A percentile compares a stretch with the other conserved stretches of the same genome.
These are phyloP conservation scores for Citrullus colocynthis DNA, from an alignment of 306 rosid species.

Conservation along the genomic window DNA sequence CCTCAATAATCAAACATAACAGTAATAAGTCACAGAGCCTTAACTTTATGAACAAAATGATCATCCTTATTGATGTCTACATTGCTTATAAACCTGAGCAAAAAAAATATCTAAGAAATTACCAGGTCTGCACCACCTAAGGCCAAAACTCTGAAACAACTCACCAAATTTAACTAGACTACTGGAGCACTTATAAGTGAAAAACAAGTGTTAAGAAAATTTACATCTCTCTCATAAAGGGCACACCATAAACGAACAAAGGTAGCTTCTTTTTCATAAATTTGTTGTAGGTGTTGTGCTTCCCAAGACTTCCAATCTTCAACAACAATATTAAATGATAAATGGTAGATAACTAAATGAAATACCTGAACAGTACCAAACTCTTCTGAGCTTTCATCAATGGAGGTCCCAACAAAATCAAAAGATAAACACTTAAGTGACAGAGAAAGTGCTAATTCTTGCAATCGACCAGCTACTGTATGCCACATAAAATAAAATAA, in stretches of 20 bases:
- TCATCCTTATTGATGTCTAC: not conserved
- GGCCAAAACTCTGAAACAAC: constrained; percentile 1
- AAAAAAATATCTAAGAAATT: not conserved
- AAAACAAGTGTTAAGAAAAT: not conserved
- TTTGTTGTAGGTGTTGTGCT: not conserved
- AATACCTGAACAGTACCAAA: constrained; percentile 97
- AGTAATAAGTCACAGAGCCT: not conserved
- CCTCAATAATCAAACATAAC: constrained; percentile 1
- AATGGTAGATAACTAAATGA: not conserved
- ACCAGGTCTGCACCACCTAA: not conserved
- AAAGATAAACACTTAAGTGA: constrained; percentile 85
- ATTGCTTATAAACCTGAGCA: not conserved
- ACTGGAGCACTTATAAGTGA: not conserved
- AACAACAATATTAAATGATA: constrained; percentile 12
- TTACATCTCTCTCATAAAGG: not conserved
- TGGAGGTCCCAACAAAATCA: constrained; percentile 96
- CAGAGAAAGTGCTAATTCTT: constrained; percentile 93
- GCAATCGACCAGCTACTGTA: constrained; percentile 73
- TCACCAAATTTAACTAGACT: not conserved
- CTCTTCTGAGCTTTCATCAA: constrained; percentile 98
- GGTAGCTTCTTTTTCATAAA: not conserved
- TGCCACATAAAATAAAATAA: constrained; percentile 15
- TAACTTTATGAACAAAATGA: not conserved
- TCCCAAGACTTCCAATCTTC: constrained; percentile 8
- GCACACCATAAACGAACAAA: not conserved